A percentile compares a stretch with the other conserved stretches of the same genome.
Conservation (phyloP, 108 stramenopile genomes). For the Pseudonitzschia pungens region DNA sequence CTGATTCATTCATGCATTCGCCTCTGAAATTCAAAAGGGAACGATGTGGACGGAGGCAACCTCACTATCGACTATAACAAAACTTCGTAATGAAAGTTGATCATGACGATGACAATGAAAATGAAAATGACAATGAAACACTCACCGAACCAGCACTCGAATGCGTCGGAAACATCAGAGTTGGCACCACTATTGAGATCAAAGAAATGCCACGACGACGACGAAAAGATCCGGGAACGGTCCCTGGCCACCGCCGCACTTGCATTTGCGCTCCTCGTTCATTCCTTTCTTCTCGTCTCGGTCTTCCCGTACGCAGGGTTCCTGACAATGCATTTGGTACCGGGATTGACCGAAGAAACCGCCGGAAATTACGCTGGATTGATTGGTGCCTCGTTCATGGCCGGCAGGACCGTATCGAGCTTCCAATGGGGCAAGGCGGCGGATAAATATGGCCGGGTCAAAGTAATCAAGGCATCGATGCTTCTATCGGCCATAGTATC, state of each 20-base stretch:
- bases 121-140: no score
- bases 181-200: no score
- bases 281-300: slow-evolving; percentile 51
- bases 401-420: slow-evolving; percentile 20
- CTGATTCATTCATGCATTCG: no score
- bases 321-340: slow-evolving; percentile 53
- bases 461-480: slow-evolving; percentile 46
- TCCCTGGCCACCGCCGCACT: background rate
- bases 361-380: slow-evolving; percentile 69
- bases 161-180: no score
- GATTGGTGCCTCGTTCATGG: slow-evolving; percentile 56
- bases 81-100: no score
- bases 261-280: slow-evolving; percentile 8
- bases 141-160: no score
- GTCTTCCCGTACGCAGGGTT: slow-evolving; percentile 74
- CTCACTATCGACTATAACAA: no score
- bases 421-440: slow-evolving; percentile 61
- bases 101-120: no score
- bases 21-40: no score
- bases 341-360: slow-evolving; percentile 16
- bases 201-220: background rate
- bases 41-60: no score
- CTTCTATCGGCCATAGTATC: slow-evolving; percentile 44
- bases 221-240: background rate
- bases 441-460: slow-evolving; percentile 64